Evolutionary conservation across 1,139 yeast species (phyloP).

Genomic region (Sugiyamaella novakii): DNA sequence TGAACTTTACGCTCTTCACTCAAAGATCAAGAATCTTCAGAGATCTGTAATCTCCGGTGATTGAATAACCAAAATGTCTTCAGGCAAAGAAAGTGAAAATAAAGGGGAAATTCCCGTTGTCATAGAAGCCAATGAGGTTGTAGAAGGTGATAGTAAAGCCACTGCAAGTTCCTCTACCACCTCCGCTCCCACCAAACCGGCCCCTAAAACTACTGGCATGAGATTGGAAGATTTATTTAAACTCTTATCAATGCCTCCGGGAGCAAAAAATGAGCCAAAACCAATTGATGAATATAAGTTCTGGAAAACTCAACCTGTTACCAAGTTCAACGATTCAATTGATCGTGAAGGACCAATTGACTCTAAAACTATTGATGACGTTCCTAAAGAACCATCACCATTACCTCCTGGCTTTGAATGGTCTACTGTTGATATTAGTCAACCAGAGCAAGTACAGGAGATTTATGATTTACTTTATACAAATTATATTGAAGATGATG

Average conservation of each 20-base stretch:
- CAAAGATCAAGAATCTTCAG: no score
- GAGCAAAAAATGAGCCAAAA: slow-evolving; percentile 41
- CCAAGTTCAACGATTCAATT: slow-evolving; percentile 66
- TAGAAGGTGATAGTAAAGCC: neutral
- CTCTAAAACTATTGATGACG: slow-evolving; percentile 65
- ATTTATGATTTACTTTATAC: slow-evolving; percentile 79
- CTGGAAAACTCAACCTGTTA: slow-evolving; percentile 98
- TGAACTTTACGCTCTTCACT: no score
- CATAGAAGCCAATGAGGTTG: neutral
- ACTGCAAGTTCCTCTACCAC: slow-evolving; percentile 1
- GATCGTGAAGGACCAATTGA: slow-evolving; percentile 85
- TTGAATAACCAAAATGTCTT: slow-evolving; percentile 7
- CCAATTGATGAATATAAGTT: slow-evolving; percentile 90
- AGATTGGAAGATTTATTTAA: slow-evolving; percentile 48
- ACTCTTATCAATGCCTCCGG: slow-evolving; percentile 34
- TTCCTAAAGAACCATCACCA: slow-evolving; percentile 69
- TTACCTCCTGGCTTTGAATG: slow-evolving; percentile 83
- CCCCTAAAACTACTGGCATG: slow-evolving; percentile 33
- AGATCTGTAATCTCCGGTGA: no score
- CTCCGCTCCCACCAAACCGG: slow-evolving; percentile 10
- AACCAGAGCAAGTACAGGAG: slow-evolving; percentile 62
- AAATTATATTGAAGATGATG: slow-evolving; percentile 92
- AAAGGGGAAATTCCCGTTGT: neutral
- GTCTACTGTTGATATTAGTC: slow-evolving; percentile 73
- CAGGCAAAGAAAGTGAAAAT: neutral